A percentile compares a stretch with the other conserved stretches of the same genome.
Conservation (phyloP, 2,329 filamentous ascomycete genomes). For the Alternaria viburni region DNA sequence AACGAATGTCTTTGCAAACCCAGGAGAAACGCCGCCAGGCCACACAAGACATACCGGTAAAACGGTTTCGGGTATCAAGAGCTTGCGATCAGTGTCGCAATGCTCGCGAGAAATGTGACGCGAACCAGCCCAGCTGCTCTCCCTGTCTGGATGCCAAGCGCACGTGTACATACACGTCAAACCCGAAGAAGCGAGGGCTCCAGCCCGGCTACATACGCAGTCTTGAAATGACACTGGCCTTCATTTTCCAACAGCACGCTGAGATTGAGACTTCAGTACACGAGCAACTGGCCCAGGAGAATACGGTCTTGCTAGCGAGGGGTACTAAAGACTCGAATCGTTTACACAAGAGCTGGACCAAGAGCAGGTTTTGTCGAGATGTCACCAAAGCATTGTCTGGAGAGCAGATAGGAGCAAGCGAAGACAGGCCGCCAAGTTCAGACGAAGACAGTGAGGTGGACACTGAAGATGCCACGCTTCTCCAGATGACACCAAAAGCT, state of each 20-base stretch:
- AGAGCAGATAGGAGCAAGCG: slow-evolving; percentile 18
- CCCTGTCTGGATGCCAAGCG: slow-evolving; percentile 69
- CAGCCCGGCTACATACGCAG: slow-evolving; percentile 61
- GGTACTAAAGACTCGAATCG: slow-evolving; percentile 60
- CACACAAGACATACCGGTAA: slow-evolving; percentile 25
- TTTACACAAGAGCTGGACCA: slow-evolving; percentile 67
- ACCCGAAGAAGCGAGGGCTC: slow-evolving; percentile 76
- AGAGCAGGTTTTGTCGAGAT: slow-evolving; percentile 65
- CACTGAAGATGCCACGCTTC: slow-evolving; percentile 13
- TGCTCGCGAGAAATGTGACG: slow-evolving; percentile 75
- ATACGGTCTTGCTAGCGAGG: slow-evolving; percentile 59
- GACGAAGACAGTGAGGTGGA: slow-evolving; percentile 34
- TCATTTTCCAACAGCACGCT: slow-evolving; percentile 54
- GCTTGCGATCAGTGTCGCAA: slow-evolving; percentile 72
- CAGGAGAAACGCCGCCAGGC: slow-evolving; percentile 27
- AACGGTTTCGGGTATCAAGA: slow-evolving; percentile 69
- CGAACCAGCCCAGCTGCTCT: slow-evolving; percentile 68
- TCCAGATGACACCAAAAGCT: slow-evolving; percentile 3
- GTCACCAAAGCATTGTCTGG: slow-evolving; percentile 67
- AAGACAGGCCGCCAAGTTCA: slow-evolving; percentile 21
- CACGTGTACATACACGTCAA: slow-evolving; percentile 72
- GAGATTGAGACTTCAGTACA: slow-evolving; percentile 65
- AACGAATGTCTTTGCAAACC: slow-evolving; percentile 24
- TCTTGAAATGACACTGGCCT: slow-evolving; percentile 69
- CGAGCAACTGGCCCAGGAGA: slow-evolving; percentile 57